Evolutionary conservation across 345 rosid genomes (phyloP).

Genomic region (Lepidium africanum): DNA sequence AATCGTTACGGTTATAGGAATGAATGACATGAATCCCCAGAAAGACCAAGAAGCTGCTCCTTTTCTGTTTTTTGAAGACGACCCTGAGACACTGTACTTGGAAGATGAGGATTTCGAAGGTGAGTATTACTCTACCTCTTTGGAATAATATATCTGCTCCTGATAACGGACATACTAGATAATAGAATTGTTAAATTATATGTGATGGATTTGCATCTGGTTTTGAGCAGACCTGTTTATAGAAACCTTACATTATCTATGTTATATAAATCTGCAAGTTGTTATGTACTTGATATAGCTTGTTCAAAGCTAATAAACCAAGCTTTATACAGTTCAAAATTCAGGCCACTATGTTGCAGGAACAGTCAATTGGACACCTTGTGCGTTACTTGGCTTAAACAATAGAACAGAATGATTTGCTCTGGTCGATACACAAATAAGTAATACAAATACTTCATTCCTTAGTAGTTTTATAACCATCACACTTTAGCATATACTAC

Average conservation of each 20-base stretch:
- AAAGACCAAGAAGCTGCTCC: slow-evolving; percentile 49
- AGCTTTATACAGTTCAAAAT: not conserved
- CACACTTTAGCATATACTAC: slow-evolving; percentile 11
- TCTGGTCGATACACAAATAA: not conserved
- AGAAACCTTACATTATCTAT: not conserved
- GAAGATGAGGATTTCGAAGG: slow-evolving; percentile 44
- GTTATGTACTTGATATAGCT: not conserved
- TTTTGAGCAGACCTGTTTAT: not conserved
- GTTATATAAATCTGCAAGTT: not conserved
- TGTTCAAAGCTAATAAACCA: not conserved
- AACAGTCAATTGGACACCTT: not conserved
- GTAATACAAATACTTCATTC: slow-evolving; percentile 5
- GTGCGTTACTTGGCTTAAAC: not conserved
- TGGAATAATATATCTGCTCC: slow-evolving; percentile 24
- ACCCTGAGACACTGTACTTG: slow-evolving; percentile 28
- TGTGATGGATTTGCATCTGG: not conserved
- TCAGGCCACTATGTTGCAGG: not conserved
- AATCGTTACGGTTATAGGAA: slow-evolving; percentile 55
- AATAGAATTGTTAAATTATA: not conserved
- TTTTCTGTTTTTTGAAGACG: slow-evolving; percentile 47
- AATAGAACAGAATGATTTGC: not conserved
- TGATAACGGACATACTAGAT: not conserved
- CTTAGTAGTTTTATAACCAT: slow-evolving; percentile 10
- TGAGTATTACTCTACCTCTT: slow-evolving; percentile 27
- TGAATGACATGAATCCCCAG: slow-evolving; percentile 53